Base-by-base conservation (phyloP, 176 grass and related monocot genomes). In the Triticum urartu region DNA sequence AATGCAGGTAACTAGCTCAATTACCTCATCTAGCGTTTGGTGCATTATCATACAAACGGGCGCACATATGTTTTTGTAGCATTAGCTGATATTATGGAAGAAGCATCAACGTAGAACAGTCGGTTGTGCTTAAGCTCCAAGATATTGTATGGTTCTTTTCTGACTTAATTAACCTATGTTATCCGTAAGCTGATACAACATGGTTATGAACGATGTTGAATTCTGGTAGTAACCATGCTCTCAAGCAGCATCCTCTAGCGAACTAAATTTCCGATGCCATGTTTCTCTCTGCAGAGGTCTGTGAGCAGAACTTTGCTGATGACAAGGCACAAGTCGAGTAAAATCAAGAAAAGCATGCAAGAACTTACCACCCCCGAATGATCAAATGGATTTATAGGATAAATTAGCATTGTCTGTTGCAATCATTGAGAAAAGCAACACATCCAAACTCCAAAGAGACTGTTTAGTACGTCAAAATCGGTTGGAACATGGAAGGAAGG, bases 251-350 rank as follows among this genome's bases (percentile, higher is more conserved):
- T 24, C 62, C 3, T 69, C 28, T 17, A 3, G 52, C 56, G 11
- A 84, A 47, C 75, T 48, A 42, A 42, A 25, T 87, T 69, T 88
- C 62, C 85, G 74, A 85, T 80, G 60, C 48, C 7, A 17, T 9
- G 28, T 30, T 68, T 87, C 11, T 56, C 21, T 82, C 59, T 79
- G 1, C 90, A 98, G 93, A 98, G 83, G 81, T 98, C 5, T 98
- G 88, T 65, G 93, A 88, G 85, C 96, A 98, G 89, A 98, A 98
- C 89, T 98, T 98, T 74, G 43, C 71, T 63, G 82, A 91, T 7
- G 88, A 89, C 15, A 92, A 91, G 68, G 68, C 54, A 21, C 90
- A 90, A 87, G 66, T 79, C 35, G 88, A 71, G 78, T 81, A 72
- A 81, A 91, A 86, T 88, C 79, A 59, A 82, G 81, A 67, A 78